These are phyloP conservation scores for Lycium ferocissimum DNA, from an alignment of 257 asterid genomes.

Conservation along the genomic window DNA sequence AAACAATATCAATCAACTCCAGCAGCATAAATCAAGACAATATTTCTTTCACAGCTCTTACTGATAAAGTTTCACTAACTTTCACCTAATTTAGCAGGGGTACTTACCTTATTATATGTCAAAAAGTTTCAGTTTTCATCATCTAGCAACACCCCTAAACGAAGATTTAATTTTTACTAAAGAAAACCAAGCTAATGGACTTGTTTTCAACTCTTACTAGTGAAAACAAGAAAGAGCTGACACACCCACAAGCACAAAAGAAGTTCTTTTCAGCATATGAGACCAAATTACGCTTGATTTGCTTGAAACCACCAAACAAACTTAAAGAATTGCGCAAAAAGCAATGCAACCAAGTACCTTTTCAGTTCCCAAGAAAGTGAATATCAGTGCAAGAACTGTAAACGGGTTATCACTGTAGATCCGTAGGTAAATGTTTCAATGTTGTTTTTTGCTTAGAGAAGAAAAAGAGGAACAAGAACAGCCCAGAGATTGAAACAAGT, in stretches of 20 bases:
- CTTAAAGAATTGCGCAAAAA: constrained; percentile 20
- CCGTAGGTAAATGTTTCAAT: constrained; percentile 38
- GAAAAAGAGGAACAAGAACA: not conserved
- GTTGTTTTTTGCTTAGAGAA: not conserved
- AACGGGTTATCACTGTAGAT: constrained; percentile 40
- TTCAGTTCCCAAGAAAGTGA: constrained; percentile 29
- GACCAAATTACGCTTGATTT: not conserved
- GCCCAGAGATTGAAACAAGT: constrained; percentile 20
- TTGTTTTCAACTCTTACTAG: constrained; percentile 31
- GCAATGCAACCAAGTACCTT: constrained; percentile 31
- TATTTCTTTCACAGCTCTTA: constrained; percentile 25
- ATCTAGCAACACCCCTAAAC: constrained; percentile 32
- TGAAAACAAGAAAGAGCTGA: constrained; percentile 29
- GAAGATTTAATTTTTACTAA: constrained; percentile 29
- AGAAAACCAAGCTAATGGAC: constrained; percentile 34
- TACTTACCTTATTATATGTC: constrained; percentile 30
- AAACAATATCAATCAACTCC: constrained; percentile 4
- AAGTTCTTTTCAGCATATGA: constrained; percentile 27
- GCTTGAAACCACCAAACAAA: constrained; percentile 6
- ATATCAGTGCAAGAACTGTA: constrained; percentile 14
- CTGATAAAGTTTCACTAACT: constrained; percentile 21
- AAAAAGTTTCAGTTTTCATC: constrained; percentile 28
- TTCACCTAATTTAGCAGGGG: not conserved
- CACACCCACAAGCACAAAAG: constrained; percentile 47
- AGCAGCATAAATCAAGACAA: constrained; percentile 31